Evolutionary conservation across 2,329 filamentous ascomycete species (phyloP), one percentile per base, ranked within the genome.

Genomic region (Claviceps humidiphila): DNA sequence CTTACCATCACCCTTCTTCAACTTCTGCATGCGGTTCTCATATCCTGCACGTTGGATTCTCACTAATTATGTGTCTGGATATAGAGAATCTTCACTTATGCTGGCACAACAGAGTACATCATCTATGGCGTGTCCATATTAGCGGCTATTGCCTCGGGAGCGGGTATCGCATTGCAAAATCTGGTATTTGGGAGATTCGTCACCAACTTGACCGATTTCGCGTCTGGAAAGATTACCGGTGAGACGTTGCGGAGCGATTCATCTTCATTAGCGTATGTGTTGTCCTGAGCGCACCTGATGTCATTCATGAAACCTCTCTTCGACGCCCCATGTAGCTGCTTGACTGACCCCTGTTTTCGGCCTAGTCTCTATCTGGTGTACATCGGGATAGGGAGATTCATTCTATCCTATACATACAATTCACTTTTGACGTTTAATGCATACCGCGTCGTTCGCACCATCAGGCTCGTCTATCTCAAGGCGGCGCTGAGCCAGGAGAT

Each of bases 341-440:
- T 34, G 30, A 34, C 30, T 34, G 30, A 34, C 30, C 30, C 11
- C 30, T 34, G 30, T 34, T 34, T 57, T 54, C 13, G 55, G 60
- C 22, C 9, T 58, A 75, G 73, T 0, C 64, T 82, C 5, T 81
- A 75, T 60, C 80, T 81, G 57, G 68, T 81, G 26, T 81, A 80
- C 55, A 66, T 82, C 13, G 80, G 79, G 57, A 66, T 80, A 49
- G 77, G 64, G 0, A 73, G 76, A 45, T 76, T 81, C 54, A 59
- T 65, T 22, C 62, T 77, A 16, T 68, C 73, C 13, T 81, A 80
- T 55, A 59, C 70, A 17, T 70, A 71, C 60, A 69, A 69, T 47
- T 59, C 64, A 3, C 63, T 68, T 48, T 61, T 78, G 20, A 77
- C 73, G 2, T 72, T 77, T 41, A 68, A 74, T 4, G 74, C 75